phyloP scores from a whole-genome alignment of 2,329 filamentous ascomycete genomes.

The Xylariaceae sp. region DNA sequence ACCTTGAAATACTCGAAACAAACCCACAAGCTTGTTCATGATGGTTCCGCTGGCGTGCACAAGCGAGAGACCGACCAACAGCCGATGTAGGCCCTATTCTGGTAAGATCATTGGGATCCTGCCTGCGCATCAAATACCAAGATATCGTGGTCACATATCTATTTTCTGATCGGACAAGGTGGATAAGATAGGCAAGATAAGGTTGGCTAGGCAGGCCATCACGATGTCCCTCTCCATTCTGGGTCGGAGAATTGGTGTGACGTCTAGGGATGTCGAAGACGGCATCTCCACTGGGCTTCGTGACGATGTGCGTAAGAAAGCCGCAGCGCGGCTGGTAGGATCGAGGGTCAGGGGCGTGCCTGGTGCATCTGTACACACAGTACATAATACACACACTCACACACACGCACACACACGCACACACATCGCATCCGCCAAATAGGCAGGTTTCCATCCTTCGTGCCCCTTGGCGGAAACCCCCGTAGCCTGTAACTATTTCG shows the following conservation, averaged over 20 bases:
- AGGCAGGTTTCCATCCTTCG: slow-evolving; percentile 10
- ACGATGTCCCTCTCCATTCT: background rate
- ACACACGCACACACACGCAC: too few relatives aligned
- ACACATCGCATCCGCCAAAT: slow-evolving; percentile 16
- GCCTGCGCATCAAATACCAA: background rate
- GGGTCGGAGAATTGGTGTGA: background rate
- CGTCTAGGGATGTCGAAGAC: background rate
- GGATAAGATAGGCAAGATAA: too few relatives aligned
- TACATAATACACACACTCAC: too few relatives aligned
- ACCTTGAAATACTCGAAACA: background rate
- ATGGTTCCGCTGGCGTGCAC: too few relatives aligned
- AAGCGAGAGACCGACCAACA: too few relatives aligned
- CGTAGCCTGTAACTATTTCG: background rate
- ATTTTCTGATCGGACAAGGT: slow-evolving; percentile 7
- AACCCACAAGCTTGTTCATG: background rate
- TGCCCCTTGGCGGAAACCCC: background rate
- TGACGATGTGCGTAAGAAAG: background rate
- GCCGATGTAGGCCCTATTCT: background rate
- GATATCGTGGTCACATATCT: slow-evolving; percentile 1
- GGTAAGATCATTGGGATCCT: background rate
- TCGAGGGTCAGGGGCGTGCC: slow-evolving; percentile 1
- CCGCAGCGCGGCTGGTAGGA: background rate
- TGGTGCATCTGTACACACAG: too few relatives aligned
- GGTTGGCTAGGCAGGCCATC: background rate
- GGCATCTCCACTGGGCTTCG: background rate